phyloP scores from a whole-genome alignment of 1,284 basidiomycete species.

The Hortiboletus rubellus region DNA sequence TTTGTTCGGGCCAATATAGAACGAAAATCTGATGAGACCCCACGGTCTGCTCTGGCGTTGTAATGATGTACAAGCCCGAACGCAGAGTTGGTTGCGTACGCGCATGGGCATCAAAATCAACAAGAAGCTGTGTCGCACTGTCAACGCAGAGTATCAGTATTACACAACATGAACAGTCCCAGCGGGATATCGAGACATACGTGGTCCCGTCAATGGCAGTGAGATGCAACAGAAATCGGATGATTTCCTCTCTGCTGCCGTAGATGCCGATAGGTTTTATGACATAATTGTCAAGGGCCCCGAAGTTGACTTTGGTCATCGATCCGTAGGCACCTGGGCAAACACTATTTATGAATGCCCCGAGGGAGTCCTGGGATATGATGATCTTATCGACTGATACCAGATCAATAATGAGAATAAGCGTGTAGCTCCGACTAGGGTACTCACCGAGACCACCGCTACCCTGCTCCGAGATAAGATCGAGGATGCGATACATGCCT shows the following conservation, averaged over 20 bases:
- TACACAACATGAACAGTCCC: too few relatives aligned
- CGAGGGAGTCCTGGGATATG: constrained; percentile 50
- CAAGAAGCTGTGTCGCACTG: background rate
- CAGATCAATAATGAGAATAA: background rate
- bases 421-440: background rate
- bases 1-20: constrained; percentile 62
- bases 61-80: constrained; percentile 52
- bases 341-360: constrained; percentile 45
- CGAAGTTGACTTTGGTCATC: constrained; percentile 55
- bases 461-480: constrained; percentile 51
- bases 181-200: constrained; percentile 31
- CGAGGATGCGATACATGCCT: constrained; percentile 52
- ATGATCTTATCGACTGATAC: constrained; percentile 56
- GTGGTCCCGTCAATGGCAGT: constrained; percentile 37
- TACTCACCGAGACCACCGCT: constrained; percentile 50
- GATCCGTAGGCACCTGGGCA: constrained; percentile 47
- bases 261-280: constrained; percentile 57
- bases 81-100: constrained; percentile 36
- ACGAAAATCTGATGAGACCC: constrained; percentile 40
- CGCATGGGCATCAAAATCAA: background rate
- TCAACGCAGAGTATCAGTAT: background rate
- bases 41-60: constrained; percentile 7
- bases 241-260: constrained; percentile 52
- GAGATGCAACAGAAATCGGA: constrained; percentile 42
- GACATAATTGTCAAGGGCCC: constrained; percentile 42